Base-by-base conservation (phyloP, 768 basidiomycete species). In the Termitomyces sp. region DNA sequence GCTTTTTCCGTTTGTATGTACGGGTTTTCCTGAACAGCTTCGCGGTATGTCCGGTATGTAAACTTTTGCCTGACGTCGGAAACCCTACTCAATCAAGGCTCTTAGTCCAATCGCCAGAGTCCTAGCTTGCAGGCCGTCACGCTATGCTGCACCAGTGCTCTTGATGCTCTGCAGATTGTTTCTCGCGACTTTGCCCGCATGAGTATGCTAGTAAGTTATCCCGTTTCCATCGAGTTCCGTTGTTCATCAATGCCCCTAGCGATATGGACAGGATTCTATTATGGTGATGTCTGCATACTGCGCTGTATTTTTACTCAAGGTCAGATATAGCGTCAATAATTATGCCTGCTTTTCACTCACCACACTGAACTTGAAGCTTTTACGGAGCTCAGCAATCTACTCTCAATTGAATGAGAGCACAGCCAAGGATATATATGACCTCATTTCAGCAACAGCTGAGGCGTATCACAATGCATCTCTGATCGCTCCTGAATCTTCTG, bases 241-340 rank as follows among this genome's bases (percentile, higher is more conserved):
- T 41, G 41, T 39, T 43, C 53, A 47, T 55, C 50, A 41, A 49
- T 39, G 8, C 41, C 61, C 64, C 57, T 44, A 92, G 90, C 86
- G 87, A 46, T 94, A 93, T 63, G 82, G 87, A 8, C 92, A 93
- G 74, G 91, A 93, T 67, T 87, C 88, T 5, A 83, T 91, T 59
- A 86, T 87, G 8, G 82, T 88, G 46, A 93, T 93, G 91, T 88
- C 88, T 20, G 92, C 90, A 26, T 93, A 93, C 65, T 84, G 88
- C 47, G 90, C 91, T 20, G 84, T 93, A 37, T 87, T 91, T 67
- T 72, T 94, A 61, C 74, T 93, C 62, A 86, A 80, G 78, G 92
- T 88, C 67, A 53, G 71, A 24, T 63, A 29, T 55, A 37, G 32
- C 43, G 32, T 48, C 12, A 41, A 46, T 53, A 51, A 22, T n/a